phyloP scores from a whole-genome alignment of 2,329 filamentous ascomycete species.

The Phoma herbarum region DNA sequence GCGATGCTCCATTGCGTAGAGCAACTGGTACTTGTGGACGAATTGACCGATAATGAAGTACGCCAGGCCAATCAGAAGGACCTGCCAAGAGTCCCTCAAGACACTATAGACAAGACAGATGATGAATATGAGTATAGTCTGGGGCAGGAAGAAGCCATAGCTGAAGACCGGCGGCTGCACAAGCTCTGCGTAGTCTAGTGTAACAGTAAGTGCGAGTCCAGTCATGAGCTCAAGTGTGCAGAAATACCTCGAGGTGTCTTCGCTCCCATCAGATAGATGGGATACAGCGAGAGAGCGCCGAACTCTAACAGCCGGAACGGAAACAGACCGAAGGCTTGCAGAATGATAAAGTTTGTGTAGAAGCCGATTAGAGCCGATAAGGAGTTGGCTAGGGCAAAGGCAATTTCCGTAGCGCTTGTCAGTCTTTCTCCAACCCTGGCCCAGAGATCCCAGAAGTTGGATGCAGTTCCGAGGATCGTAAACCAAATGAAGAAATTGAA shows the following conservation, averaged over 20 bases:
- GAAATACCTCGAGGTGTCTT: conserved; percentile 76
- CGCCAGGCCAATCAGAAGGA: conserved; percentile 81
- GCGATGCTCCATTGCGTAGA: conserved; percentile 98
- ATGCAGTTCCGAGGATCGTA: conserved; percentile 83
- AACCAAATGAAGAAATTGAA: conserved; percentile 99
- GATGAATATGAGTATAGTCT: conserved; percentile 90
- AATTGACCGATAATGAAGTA: conserved; percentile 88
- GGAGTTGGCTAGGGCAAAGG: conserved; percentile 76
- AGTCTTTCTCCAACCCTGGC: conserved; percentile 74
- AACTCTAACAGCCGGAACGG: conserved; percentile 92
- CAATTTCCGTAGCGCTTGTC: conserved; percentile 80
- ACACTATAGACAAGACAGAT: conserved; percentile 96
- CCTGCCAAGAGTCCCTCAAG: conserved; percentile 78
- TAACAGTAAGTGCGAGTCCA: conserved; percentile 5
- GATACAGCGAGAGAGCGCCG: conserved; percentile 83
- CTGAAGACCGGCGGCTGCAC: conserved; percentile 86
- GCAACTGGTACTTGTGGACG: conserved; percentile 94
- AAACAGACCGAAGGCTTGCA: conserved; percentile 92
- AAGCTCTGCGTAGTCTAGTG: conserved; percentile 78
- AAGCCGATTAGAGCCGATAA: conserved; percentile 80
- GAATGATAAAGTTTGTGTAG: conserved; percentile 92
- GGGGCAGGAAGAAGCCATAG: conserved; percentile 95
- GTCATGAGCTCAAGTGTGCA: not conserved
- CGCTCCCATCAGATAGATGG: conserved; percentile 78
- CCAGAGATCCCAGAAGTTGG: conserved; percentile 73